Conservation (phyloP, 495 filamentous ascomycete genomes). For the Choiromyces venosus region DNA sequence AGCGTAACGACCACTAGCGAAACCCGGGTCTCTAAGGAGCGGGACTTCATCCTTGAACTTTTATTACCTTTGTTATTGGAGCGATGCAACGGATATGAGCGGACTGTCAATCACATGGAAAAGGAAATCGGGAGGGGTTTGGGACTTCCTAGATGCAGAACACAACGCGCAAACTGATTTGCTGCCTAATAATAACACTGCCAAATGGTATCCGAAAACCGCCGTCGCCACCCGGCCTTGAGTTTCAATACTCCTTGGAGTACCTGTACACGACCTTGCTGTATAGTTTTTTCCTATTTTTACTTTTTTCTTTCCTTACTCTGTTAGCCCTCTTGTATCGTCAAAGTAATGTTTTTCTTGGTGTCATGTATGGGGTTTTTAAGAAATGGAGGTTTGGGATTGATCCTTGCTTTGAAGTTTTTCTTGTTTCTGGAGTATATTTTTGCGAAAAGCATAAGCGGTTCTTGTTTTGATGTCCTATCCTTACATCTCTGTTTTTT, state of each 20-base stretch:
- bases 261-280: constrained; percentile 2
- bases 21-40: not conserved
- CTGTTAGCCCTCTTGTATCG: not conserved
- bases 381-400: not conserved
- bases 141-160: not conserved
- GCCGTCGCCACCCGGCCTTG: not conserved
- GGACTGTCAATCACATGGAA: not conserved
- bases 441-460: constrained; percentile 11
- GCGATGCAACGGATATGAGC: not conserved
- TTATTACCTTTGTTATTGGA: not conserved
- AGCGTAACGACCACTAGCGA: not conserved
- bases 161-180: not conserved
- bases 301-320: not conserved
- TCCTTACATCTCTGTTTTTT: not conserved
- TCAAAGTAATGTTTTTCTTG: not conserved
- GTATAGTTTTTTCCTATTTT: constrained; percentile 11
- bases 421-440: constrained; percentile 3
- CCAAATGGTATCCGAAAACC: not conserved
- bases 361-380: not conserved
- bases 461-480: constrained; percentile 1
- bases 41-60: not conserved
- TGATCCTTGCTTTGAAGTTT: not conserved
- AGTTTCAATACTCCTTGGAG: not conserved
- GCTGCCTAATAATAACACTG: constrained; percentile 2
- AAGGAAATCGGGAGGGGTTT: not conserved